Conservation (phyloP, 1,284 basidiomycete genomes). For the Sphaerobolus stellatus region DNA sequence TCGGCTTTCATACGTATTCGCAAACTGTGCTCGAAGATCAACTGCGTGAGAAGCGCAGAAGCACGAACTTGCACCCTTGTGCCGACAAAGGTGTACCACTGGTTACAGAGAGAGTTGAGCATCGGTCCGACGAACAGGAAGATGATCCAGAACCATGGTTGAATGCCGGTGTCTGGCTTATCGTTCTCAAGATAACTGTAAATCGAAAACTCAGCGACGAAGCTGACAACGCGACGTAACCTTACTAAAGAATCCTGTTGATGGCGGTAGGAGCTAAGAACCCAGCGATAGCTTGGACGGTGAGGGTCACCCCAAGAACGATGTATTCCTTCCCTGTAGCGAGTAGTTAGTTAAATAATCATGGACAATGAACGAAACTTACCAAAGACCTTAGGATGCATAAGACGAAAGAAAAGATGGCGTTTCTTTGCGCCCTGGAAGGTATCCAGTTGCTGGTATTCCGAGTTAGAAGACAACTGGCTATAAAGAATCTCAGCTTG, state of each 20-base stretch:
- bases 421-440: conserved; percentile 3
- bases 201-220: conserved; percentile 48
- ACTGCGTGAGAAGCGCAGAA: conserved; percentile 66
- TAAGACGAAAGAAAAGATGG: conserved; percentile 15
- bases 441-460: no score
- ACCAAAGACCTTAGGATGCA: conserved; percentile 9
- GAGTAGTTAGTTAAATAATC: no score
- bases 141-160: conserved; percentile 62
- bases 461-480: not conserved
- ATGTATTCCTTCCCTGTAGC: no score
- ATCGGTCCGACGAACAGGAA: conserved; percentile 59
- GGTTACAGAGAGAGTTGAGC: conserved; percentile 30
- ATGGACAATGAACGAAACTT: no score
- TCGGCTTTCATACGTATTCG: conserved; percentile 65
- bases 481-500: not conserved
- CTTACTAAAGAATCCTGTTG: conserved; percentile 15
- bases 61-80: conserved; percentile 51
- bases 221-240: conserved; percentile 40
- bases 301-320: no score
- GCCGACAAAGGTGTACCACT: conserved; percentile 15
- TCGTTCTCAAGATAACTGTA: conserved; percentile 45
- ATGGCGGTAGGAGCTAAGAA: not conserved
- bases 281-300: conserved; percentile 26
- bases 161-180: conserved; percentile 36
- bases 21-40: conserved; percentile 70